Evolutionary conservation across 73 alveolate species (phyloP), one percentile per base, ranked within the genome.

Genomic region (Tetrahymena elliotti): DNA sequence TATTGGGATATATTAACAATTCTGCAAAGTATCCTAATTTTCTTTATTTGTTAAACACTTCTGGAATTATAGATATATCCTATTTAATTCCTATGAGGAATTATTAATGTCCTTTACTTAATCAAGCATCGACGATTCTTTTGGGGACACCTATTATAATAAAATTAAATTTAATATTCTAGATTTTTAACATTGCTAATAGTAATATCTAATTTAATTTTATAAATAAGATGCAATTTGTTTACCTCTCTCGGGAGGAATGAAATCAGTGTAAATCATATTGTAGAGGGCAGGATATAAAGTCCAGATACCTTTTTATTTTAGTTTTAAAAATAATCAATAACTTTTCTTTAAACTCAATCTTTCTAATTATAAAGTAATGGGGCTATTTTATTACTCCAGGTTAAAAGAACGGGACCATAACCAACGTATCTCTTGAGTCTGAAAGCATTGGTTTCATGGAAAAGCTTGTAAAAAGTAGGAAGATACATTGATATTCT

Each of bases 241-340:
- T 33, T 22, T 96, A 97, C 99, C 99, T 96, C 97, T 97, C 84
- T 97, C 97, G 93, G 99, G 99, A 36, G 99, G 99, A 94, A 96
- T 93, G 94, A 97, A 88, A 54, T 97, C 97, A 35, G 98, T 94
- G 97, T 93, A 97, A 83, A 96, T 53, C 97, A 96, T 97, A 95
- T 97, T 97, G 96, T 97, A 97, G 93, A 97, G 93, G 35, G 98
- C 95, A 84, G 99, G 99, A 93, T 96, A 97, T 93, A 97, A 94
- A 95, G 97, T 93, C 99, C 99, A 97, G 39, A 96, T 95, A 84
- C 94, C 99, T 95, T 94, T 31, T 37, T 4, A 36, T 83, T 47
- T 83, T 24, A 27, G 18, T 41, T 47, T 39, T 22, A 68, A 68
- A 68, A 68, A 68, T 68, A 68, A 47, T 47, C 38, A 68, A 27